Evolutionary conservation across 441 rosid species (phyloP).

Genomic region (Aleurites moluccanus): DNA sequence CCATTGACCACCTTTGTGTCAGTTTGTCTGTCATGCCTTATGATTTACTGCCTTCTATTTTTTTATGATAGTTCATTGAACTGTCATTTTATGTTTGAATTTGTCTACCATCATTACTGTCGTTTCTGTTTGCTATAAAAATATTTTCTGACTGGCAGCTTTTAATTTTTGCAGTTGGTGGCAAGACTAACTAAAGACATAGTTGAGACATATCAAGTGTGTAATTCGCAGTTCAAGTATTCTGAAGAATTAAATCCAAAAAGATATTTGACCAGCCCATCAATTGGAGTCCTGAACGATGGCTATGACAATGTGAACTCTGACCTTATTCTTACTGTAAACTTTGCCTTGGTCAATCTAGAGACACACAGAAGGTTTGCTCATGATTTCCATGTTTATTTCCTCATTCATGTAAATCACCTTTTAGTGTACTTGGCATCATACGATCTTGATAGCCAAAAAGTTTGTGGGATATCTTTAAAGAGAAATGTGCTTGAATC

Average conservation of each 20-base stretch:
- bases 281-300: slow-evolving; percentile 90
- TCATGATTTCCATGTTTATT: slow-evolving; percentile 10
- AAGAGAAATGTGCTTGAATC: not conserved
- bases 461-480: not conserved
- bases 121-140: slow-evolving; percentile 17
- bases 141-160: slow-evolving; percentile 35
- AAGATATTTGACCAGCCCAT: slow-evolving; percentile 95
- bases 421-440: slow-evolving; percentile 2
- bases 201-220: slow-evolving; percentile 83
- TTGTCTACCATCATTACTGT: slow-evolving; percentile 6
- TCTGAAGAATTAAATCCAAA: slow-evolving; percentile 94
- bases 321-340: slow-evolving; percentile 90
- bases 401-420: too few species aligned
- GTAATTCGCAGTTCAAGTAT: slow-evolving; percentile 92
- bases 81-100: slow-evolving; percentile 7
- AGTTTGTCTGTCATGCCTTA: not conserved
- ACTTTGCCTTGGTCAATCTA: slow-evolving; percentile 67
- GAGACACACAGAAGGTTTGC: slow-evolving; percentile 82
- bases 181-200: slow-evolving; percentile 84
- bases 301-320: slow-evolving; percentile 96
- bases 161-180: slow-evolving; percentile 71
- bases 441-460: not conserved
- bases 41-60: slow-evolving; percentile 17
- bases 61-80: slow-evolving; percentile 13
- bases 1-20: too few species aligned